Evolutionary conservation across 768 basidiomycete species (phyloP).

Genomic region (Boletales sp.): DNA sequence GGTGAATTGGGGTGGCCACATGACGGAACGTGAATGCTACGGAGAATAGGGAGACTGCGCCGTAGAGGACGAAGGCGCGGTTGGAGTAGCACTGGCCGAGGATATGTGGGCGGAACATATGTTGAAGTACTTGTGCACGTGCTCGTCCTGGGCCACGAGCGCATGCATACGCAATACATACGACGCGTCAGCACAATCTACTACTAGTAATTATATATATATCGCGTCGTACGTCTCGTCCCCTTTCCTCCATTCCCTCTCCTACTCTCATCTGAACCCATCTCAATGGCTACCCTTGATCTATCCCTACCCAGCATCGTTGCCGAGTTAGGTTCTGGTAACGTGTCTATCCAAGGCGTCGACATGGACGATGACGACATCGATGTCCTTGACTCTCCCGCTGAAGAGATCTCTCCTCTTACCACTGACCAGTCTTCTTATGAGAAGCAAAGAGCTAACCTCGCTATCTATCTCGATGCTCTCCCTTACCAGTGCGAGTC

Average conservation of each 20-base stretch:
- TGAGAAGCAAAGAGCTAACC: conserved; percentile 57
- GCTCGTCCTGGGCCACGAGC: background rate
- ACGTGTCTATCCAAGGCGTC: conserved; percentile 19
- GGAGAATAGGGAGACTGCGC: conserved; percentile 32
- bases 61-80: conserved; percentile 22
- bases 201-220: conserved; percentile 9
- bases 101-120: conserved; percentile 9
- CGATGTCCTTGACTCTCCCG: conserved; percentile 40
- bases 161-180: conserved; percentile 13
- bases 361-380: conserved; percentile 62
- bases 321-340: conserved; percentile 22
- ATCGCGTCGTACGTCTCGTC: conserved; percentile 25
- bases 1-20: conserved; percentile 28
- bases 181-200: conserved; percentile 29
- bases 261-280: conserved; percentile 18
- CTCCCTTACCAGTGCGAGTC: conserved; percentile 75
- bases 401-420: conserved; percentile 26
- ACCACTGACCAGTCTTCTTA: conserved; percentile 34
- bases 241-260: conserved; percentile 8
- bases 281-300: conserved; percentile 22
- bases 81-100: background rate
- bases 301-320: conserved; percentile 19
- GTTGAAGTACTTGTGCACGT: too few relatives aligned
- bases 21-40: conserved; percentile 27
- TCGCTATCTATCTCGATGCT: conserved; percentile 63